These are phyloP conservation scores for Diaporthe citri DNA, from an alignment of 2,329 filamentous ascomycete genomes.

Conservation along the genomic window DNA sequence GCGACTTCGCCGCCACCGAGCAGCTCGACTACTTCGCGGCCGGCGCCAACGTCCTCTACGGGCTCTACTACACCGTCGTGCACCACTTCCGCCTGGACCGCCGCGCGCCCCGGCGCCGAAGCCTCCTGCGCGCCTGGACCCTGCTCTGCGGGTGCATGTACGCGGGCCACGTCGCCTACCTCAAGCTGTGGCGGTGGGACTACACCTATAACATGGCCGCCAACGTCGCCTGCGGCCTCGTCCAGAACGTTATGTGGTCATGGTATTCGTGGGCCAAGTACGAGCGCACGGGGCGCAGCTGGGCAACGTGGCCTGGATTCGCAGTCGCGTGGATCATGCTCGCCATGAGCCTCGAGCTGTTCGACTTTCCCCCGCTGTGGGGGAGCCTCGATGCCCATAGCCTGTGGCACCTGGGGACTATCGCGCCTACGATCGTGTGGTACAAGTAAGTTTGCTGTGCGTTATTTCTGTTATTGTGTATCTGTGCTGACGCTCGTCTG, in stretches of 20 bases:
- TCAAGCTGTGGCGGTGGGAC: constrained; percentile 90
- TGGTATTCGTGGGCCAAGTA: constrained; percentile 85
- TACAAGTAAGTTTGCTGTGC: constrained; percentile 80
- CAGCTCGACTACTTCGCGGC: constrained; percentile 97
- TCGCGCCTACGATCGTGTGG: constrained; percentile 88
- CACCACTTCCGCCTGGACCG: constrained; percentile 86
- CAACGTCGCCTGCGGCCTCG: constrained; percentile 84
- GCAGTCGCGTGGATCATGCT: constrained; percentile 92
- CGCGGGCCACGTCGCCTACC: constrained; percentile 81
- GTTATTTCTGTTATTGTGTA: neutral
- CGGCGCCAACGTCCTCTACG: constrained; percentile 90
- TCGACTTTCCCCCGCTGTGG: constrained; percentile 90
- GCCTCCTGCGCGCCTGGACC: constrained; percentile 81
- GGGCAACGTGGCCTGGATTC: constrained; percentile 91
- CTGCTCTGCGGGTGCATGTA: constrained; percentile 79
- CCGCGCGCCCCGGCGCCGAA: constrained; percentile 52
- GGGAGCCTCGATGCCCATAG: constrained; percentile 93
- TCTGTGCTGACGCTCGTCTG: constrained; percentile 44
- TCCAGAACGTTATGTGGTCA: constrained; percentile 88
- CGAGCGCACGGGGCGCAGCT: constrained; percentile 75
- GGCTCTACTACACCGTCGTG: constrained; percentile 86
- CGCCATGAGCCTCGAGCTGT: constrained; percentile 94
- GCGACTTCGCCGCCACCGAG: constrained; percentile 89
- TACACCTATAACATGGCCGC: constrained; percentile 99
- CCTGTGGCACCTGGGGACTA: constrained; percentile 95